Evolutionary conservation across 495 filamentous ascomycete genomes (phyloP).

Genomic region (Penicillium bialowiezense): DNA sequence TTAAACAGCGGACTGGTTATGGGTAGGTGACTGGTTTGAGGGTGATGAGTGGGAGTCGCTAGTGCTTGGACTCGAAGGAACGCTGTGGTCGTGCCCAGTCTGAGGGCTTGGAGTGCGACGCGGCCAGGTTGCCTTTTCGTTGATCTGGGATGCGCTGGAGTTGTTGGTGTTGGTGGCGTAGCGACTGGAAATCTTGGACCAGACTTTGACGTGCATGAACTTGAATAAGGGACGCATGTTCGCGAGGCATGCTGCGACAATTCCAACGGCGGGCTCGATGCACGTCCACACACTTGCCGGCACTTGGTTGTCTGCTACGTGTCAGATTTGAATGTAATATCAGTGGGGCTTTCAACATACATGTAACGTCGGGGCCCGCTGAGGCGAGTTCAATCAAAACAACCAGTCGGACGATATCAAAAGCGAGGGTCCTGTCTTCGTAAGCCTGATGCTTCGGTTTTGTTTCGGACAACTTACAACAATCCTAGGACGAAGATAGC

Average conservation of each 20-base stretch:
- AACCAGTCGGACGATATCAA: constrained; percentile 29
- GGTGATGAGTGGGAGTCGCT: not conserved
- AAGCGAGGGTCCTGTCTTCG: constrained; percentile 20
- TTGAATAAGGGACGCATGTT: constrained; percentile 36
- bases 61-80: not conserved
- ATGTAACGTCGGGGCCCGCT: constrained; percentile 27
- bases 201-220: constrained; percentile 18
- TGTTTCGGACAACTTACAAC: constrained; percentile 19
- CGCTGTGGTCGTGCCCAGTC: not conserved
- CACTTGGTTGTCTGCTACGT: constrained; percentile 26
- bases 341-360: not conserved
- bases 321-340: not conserved
- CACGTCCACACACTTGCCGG: constrained; percentile 35
- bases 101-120: constrained; percentile 15
- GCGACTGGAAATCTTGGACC: constrained; percentile 2
- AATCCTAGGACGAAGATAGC: constrained; percentile 41
- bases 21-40: not conserved
- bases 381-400: constrained; percentile 20
- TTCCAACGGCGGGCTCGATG: constrained; percentile 34
- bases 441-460: not conserved
- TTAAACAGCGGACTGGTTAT: not conserved
- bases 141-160: constrained; percentile 13
- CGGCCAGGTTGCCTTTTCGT: constrained; percentile 12
- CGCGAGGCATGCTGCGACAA: constrained; percentile 32
- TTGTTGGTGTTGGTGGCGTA: constrained; percentile 4